A percentile compares a stretch with the other conserved stretches of the same genome.
Evolutionary conservation across 768 basidiomycete species (phyloP).

Genomic region (Amanita brunnescens): DNA sequence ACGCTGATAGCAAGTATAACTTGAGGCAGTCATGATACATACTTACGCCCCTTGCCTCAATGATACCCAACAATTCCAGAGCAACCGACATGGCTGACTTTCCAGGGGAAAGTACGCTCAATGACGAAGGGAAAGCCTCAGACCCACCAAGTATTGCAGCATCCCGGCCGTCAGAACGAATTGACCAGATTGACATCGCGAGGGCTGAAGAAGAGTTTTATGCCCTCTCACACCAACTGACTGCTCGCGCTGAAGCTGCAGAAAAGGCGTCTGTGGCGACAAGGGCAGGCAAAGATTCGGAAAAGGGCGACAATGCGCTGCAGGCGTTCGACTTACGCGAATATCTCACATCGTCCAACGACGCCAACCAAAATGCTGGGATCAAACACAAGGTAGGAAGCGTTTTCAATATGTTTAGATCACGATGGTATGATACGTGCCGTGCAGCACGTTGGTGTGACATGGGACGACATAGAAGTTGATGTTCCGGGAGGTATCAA

Average conservation of each 20-base stretch:
- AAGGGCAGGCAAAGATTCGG: slow-evolving; percentile 32
- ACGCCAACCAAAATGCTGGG: slow-evolving; percentile 54
- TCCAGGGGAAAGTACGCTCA: background rate
- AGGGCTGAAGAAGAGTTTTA: slow-evolving; percentile 47
- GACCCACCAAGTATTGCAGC: too few species aligned
- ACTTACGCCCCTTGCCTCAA: background rate
- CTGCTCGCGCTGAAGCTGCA: slow-evolving; percentile 18
- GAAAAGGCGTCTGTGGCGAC: slow-evolving; percentile 11
- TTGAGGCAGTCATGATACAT: too few species aligned
- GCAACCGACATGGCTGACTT: background rate
- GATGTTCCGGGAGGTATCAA: slow-evolving; percentile 46
- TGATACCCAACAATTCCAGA: background rate
- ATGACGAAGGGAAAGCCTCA: background rate
- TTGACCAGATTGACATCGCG: slow-evolving; percentile 37
- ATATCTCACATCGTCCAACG: slow-evolving; percentile 59
- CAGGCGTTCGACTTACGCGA: slow-evolving; percentile 55
- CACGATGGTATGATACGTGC: background rate
- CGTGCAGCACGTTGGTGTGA: slow-evolving; percentile 55
- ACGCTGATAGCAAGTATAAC: too few species aligned
- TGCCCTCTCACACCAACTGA: slow-evolving; percentile 40
- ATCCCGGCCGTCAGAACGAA: too few species aligned
- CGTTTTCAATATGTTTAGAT: background rate
- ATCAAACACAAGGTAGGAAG: slow-evolving; percentile 50
- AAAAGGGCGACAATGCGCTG: slow-evolving; percentile 27
- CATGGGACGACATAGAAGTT: slow-evolving; percentile 64